Evolutionary conservation across 2,329 filamentous ascomycete genomes (phyloP), one percentile per base, ranked within the genome.

Genomic region (Pseudopithomyces maydicus): DNA sequence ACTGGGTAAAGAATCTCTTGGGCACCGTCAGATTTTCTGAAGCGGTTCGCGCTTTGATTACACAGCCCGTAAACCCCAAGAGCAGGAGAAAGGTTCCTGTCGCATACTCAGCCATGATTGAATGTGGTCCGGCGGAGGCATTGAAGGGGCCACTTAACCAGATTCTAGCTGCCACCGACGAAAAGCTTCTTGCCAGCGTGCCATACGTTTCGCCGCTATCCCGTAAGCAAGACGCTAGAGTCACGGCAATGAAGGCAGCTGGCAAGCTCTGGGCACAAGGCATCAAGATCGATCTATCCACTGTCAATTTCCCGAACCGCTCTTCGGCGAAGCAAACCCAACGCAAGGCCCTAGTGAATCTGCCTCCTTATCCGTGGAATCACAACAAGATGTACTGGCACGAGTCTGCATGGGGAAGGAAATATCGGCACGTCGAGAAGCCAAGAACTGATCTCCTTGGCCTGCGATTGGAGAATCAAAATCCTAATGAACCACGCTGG

Each of bases 141-240:
- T 70, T 83, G 3, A 77, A 76, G 52, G 72, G 73, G 0, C 80
- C 81, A 0, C 70, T 74, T 0, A 66, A 57, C 2, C 72, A 80
- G 51, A 79, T 69, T 1, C n/a, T 33, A 8, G 19, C 6, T 8
- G 20, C 17, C 6, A 11, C 8, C 10, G 32, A 20, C 8, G 15
- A n/a, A 14, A 36, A 36, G 35, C 35, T 36, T 36, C 14, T 35
- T 14, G 17, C n/a, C 8, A n/a, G 17, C 6, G 23, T 47, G 23
- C 11, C 6, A 12, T 47, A 47, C 44, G n/a, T 6, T 12, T 47
- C 44, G 15, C 15, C 20, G 14, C 44, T 47, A 14, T 17, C 17
- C 5, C 44, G 44, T 12, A 23, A 23, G 15, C 6, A 19, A 15
- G 20, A 47, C 14, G 44, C 26, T 33, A 8, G 32, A 4, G 15